Evolutionary conservation across 1,284 basidiomycete species (phyloP).

Genomic region (Ceratobasidium sp.): DNA sequence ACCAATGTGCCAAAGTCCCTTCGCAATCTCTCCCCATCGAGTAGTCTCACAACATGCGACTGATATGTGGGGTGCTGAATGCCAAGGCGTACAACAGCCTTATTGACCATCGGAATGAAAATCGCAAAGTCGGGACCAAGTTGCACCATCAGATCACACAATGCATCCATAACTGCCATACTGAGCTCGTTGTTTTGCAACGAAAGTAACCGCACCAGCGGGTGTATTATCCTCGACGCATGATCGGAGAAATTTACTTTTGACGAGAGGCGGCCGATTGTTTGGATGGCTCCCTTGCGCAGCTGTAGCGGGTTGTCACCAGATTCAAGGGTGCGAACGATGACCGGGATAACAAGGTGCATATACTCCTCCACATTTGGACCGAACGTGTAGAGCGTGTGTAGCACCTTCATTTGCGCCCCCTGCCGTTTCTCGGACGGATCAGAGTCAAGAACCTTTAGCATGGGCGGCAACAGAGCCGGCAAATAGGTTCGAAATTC

Average conservation of each 20-base stretch:
- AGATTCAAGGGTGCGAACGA: constrained; percentile 90
- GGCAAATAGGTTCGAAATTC: constrained; percentile 99
- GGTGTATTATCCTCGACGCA: constrained; percentile 95
- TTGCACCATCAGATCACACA: constrained; percentile 90
- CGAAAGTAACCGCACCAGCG: constrained; percentile 86
- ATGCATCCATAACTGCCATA: constrained; percentile 87
- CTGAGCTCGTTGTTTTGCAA: constrained; percentile 82
- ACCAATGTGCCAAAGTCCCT: constrained; percentile 55
- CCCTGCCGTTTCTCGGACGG: constrained; percentile 72
- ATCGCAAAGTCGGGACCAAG: constrained; percentile 96
- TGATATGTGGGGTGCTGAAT: constrained; percentile 90
- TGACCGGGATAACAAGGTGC: constrained; percentile 93
- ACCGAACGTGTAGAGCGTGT: constrained; percentile 93
- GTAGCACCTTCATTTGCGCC: constrained; percentile 89
- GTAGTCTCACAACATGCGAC: constrained; percentile 81
- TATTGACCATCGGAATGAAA: constrained; percentile 96
- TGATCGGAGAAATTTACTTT: constrained; percentile 99
- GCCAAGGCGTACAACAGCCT: constrained; percentile 55
- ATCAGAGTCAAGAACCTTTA: constrained; percentile 90
- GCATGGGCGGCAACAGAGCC: constrained; percentile 84
- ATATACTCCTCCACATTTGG: constrained; percentile 97
- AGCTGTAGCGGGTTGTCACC: constrained; percentile 75
- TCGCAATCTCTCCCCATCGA: constrained; percentile 90
- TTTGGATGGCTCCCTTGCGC: constrained; percentile 87
- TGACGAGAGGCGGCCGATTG: constrained; percentile 87